A percentile compares a stretch with the other conserved stretches of the same genome.
Conservation (phyloP, 2,329 filamentous ascomycete genomes). For the Cladosporium cucumerinum region DNA sequence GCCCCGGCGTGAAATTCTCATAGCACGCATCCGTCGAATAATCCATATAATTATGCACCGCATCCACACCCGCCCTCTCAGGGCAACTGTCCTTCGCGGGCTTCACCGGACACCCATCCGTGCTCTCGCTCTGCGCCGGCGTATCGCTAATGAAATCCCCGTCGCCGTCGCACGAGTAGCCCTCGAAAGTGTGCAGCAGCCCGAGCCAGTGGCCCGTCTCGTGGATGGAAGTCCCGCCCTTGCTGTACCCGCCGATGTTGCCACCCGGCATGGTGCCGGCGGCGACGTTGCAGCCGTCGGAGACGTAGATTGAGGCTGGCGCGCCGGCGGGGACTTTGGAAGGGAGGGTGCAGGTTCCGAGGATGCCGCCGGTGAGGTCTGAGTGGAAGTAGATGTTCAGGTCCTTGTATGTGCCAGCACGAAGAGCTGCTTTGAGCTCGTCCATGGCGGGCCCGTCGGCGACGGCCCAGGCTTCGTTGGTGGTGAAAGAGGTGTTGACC, state of each 20-base stretch:
- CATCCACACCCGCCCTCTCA: conserved; percentile 44
- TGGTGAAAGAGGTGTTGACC: conserved; percentile 47
- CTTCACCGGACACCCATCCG: conserved; percentile 52
- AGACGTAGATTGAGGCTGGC: conserved; percentile 39
- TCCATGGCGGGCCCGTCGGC: conserved; percentile 46
- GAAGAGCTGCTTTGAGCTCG: conserved; percentile 53
- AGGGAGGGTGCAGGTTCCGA: conserved; percentile 55
- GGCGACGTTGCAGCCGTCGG: conserved; percentile 57
- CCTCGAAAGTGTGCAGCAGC: conserved; percentile 47
- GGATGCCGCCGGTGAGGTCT: conserved; percentile 46
- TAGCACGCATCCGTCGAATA: conserved; percentile 57
- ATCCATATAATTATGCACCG: conserved; percentile 60
- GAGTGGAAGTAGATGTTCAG: conserved; percentile 61
- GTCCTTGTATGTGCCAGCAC: conserved; percentile 51
- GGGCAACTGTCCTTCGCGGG: conserved; percentile 53
- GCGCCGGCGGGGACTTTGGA: conserved; percentile 37
- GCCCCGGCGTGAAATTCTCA: conserved; percentile 49
- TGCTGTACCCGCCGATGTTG: conserved; percentile 47
- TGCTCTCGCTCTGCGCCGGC: conserved; percentile 42
- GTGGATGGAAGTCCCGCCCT: conserved; percentile 47
- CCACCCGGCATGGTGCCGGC: conserved; percentile 56
- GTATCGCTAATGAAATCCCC: conserved; percentile 48
- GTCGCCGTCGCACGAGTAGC: conserved; percentile 42
- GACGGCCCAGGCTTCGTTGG: conserved; percentile 55
- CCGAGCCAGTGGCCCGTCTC: conserved; percentile 50